phyloP scores from a whole-genome alignment of 2,329 filamentous ascomycete species.

The Emergomyces orientalis region DNA sequence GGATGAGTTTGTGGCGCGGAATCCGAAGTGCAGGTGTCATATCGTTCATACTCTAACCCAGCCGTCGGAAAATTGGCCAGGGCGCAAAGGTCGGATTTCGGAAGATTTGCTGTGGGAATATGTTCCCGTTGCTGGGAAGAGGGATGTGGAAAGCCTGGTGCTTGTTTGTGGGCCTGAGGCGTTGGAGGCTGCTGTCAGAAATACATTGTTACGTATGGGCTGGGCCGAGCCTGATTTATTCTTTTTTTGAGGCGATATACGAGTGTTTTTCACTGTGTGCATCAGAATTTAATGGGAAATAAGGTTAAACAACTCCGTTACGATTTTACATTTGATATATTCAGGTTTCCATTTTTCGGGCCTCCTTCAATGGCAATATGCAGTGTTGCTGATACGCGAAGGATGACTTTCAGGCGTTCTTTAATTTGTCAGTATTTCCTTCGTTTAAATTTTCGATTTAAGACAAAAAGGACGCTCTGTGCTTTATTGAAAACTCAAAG shows the following conservation, averaged over 20 bases:
- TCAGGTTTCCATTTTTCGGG: not conserved
- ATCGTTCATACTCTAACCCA: constrained; percentile 62
- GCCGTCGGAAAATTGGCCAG: constrained; percentile 56
- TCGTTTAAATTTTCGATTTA: not conserved
- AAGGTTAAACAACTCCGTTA: not conserved
- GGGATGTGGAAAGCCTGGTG: constrained; percentile 48
- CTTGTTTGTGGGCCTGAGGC: constrained; percentile 70
- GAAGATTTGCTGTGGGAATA: constrained; percentile 53
- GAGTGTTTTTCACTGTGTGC: not conserved
- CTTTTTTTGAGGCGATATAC: constrained; percentile 52
- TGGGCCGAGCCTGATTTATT: constrained; percentile 65
- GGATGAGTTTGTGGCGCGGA: constrained; percentile 50
- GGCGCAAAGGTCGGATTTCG: constrained; percentile 58
- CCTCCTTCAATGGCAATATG: not conserved
- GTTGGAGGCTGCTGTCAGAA: constrained; percentile 59
- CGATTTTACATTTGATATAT: not conserved
- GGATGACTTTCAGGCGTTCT: not conserved
- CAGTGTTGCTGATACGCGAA: not conserved
- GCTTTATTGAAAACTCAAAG: not conserved
- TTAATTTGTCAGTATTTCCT: not conserved
- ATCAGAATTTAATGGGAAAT: no score
- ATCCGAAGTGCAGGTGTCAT: constrained; percentile 47
- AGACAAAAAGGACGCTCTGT: not conserved
- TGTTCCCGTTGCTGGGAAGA: constrained; percentile 39
- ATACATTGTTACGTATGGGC: constrained; percentile 51